Evolutionary conservation across 2,329 filamentous ascomycete species (phyloP).

Genomic region (Talaromyces sp.): DNA sequence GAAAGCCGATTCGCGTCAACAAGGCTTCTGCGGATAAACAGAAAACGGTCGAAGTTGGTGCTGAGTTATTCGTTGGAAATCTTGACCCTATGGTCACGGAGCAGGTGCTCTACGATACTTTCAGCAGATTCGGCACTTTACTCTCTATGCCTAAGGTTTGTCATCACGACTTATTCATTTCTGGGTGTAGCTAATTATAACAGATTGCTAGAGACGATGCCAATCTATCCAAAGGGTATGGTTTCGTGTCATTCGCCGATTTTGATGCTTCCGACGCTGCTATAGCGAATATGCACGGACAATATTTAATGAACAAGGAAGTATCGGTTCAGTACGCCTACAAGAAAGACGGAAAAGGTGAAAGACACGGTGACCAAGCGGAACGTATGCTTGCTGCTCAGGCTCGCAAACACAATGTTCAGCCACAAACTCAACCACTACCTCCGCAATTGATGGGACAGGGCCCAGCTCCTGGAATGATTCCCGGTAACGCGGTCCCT

Average conservation of each 20-base stretch:
- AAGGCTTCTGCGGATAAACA: constrained; percentile 92
- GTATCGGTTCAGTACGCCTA: constrained; percentile 96
- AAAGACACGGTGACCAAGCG: constrained; percentile 89
- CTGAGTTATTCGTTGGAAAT: constrained; percentile 95
- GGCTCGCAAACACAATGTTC: constrained; percentile 89
- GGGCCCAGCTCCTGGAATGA: constrained; percentile 31
- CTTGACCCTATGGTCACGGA: constrained; percentile 92
- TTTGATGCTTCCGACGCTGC: constrained; percentile 93
- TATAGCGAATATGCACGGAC: constrained; percentile 86
- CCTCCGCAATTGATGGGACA: constrained; percentile 64
- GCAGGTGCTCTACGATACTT: constrained; percentile 92
- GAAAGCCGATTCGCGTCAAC: constrained; percentile 94
- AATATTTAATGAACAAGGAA: constrained; percentile 96
- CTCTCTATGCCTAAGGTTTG: constrained; percentile 76
- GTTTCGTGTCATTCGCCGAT: constrained; percentile 86
- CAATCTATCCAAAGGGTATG: constrained; percentile 88
- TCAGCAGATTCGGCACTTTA: constrained; percentile 83
- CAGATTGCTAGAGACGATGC: constrained; percentile 76
- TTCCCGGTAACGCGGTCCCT: constrained; percentile 43
- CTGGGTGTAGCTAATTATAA: constrained; percentile 21
- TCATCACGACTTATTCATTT: background rate
- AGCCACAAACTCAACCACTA: constrained; percentile 70
- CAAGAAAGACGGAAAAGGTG: constrained; percentile 98
- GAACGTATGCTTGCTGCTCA: constrained; percentile 87
- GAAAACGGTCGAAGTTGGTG: constrained; percentile 86